Evolutionary conservation across 129 eudicot species (phyloP), one percentile per base, ranked within the genome.

Genomic region (Calendula officinalis): DNA sequence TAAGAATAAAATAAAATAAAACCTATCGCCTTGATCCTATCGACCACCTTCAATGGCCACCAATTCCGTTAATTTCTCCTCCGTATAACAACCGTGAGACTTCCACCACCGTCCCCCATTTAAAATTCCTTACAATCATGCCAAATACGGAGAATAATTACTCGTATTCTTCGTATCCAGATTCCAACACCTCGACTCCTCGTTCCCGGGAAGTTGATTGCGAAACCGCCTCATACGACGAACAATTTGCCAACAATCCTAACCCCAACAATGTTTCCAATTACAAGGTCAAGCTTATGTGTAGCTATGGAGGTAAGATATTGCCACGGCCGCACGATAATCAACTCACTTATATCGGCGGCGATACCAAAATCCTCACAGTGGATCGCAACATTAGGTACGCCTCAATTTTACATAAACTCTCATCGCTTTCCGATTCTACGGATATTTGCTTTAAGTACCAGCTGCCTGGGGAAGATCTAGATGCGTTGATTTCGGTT

Each of bases 221-320:
- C 10, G 87, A 82, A 35, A 67, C 66, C 56, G 72, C 76, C 6
- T 62, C 78, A 7, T 75, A 70, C 44, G 83, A 82, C 4, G 87
- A 77, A 3, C 59, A 69, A 56, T 4, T 33, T 27, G 17, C 35
- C 37, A 51, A 65, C 58, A 75, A 6, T 76, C 56, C 39, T 60
- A 49, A 22, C n/a, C 2, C 43, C 2, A 66, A 43, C 34, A 34
- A 39, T 7, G 65, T 8, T 9, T 44, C 30, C 8, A 57, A 72
- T 68, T 80, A 80, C 67, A 83, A 80, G 62, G 79, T 81, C 46
- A 81, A 78, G 50, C 73, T 84, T 9, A 78, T 81, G 84, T 81
- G 86, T 43, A 84, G 91, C 68, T 84, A 77, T 54, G 86, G 84
- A 45, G 86, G 86, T 8, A 84, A 84, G 66, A 84, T 84, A 39